Evolutionary conservation across 768 basidiomycete species (phyloP).

Genomic region (Boletus bicolor): DNA sequence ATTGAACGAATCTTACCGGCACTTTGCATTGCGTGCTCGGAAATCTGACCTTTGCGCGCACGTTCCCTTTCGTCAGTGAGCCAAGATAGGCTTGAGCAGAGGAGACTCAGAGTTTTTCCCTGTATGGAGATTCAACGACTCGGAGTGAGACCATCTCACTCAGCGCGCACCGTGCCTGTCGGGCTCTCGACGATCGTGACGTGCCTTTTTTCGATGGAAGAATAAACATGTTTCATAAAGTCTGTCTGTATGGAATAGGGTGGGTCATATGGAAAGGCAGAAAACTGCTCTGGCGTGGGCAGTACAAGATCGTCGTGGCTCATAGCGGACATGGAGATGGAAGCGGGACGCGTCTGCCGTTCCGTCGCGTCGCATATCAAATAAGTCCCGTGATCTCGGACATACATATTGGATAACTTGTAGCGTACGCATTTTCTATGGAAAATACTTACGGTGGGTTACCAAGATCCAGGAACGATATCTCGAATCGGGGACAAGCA

Average conservation of each 20-base stretch:
- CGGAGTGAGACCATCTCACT: not conserved
- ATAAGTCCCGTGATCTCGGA: slow-evolving; percentile 10
- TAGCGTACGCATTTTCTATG: too few species aligned
- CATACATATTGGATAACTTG: not conserved
- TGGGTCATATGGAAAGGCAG: slow-evolving; percentile 77
- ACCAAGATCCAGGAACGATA: slow-evolving; percentile 10
- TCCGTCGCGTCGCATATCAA: not conserved
- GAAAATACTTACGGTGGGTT: not conserved
- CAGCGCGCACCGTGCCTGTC: slow-evolving; percentile 70
- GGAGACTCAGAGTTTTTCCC: slow-evolving; percentile 85
- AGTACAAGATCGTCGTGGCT: slow-evolving; percentile 34
- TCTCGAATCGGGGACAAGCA: not conserved
- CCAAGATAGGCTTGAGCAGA: slow-evolving; percentile 77
- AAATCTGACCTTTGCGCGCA: slow-evolving; percentile 62
- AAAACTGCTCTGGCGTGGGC: slow-evolving; percentile 63
- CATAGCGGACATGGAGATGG: slow-evolving; percentile 1
- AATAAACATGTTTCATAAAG: slow-evolving; percentile 86
- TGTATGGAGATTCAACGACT: slow-evolving; percentile 28
- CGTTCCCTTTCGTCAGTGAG: slow-evolving; percentile 66
- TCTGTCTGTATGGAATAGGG: slow-evolving; percentile 84
- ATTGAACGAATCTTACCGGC: slow-evolving; percentile 18
- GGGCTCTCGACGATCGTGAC: slow-evolving; percentile 87
- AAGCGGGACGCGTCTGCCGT: slow-evolving; percentile 2
- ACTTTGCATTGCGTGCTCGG: slow-evolving; percentile 26
- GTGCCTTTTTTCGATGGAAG: slow-evolving; percentile 67